These are phyloP conservation scores for Pleurotus tuber-regium DNA, from an alignment of 768 basidiomycete genomes.

Conservation along the genomic window DNA sequence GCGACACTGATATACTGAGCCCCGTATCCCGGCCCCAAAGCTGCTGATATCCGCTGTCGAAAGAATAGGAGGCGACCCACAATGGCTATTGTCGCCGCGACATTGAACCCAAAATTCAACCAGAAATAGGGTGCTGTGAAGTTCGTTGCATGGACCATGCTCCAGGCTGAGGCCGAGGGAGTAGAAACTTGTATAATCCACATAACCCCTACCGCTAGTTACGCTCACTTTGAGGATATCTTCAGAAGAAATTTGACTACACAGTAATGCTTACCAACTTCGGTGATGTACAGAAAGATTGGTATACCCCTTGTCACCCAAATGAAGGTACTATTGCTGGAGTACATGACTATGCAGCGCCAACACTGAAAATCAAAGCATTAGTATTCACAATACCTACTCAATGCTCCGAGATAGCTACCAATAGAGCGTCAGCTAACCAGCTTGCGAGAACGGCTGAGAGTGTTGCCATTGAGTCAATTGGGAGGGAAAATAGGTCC, in stretches of 20 bases:
- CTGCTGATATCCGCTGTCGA: constrained; percentile 14
- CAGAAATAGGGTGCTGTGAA: constrained; percentile 23
- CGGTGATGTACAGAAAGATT: constrained; percentile 1
- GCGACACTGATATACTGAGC: constrained; percentile 23
- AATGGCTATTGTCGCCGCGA: constrained; percentile 33
- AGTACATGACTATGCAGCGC: constrained; percentile 15
- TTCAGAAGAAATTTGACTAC: too few species aligned
- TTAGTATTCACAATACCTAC: too few species aligned
- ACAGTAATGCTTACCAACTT: constrained; percentile 8
- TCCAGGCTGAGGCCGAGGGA: constrained; percentile 13
- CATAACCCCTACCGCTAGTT: constrained; percentile 11
- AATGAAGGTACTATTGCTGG: neutral
- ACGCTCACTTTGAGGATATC: too few species aligned
- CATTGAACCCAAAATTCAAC: constrained; percentile 28
- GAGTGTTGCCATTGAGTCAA: constrained; percentile 12
- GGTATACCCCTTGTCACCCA: constrained; percentile 12
- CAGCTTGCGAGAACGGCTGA: constrained; percentile 24
- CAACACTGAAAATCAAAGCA: constrained; percentile 13
- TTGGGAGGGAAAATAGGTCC: constrained; percentile 7
- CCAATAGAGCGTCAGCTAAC: constrained; percentile 22
- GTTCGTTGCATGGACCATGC: constrained; percentile 12
- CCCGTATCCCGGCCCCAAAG: constrained; percentile 22
- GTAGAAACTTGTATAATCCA: constrained; percentile 10
- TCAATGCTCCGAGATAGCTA: constrained; percentile 1
- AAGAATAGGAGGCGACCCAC: constrained; percentile 22